Evolutionary conservation across 495 filamentous ascomycete species (phyloP).

Genomic region (Clavariopsis aquatica): DNA sequence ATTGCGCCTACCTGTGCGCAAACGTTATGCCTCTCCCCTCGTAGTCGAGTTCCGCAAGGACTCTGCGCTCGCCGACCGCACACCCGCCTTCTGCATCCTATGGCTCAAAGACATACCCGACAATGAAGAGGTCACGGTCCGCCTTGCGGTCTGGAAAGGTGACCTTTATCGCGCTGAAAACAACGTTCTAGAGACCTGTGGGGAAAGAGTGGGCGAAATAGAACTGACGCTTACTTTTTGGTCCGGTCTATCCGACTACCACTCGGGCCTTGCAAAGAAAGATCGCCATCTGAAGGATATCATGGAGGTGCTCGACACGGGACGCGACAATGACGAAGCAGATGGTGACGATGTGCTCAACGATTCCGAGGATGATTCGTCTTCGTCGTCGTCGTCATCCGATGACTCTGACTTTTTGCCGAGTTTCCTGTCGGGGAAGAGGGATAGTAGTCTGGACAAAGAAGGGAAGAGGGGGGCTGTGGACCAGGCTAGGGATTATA

Average conservation of each 20-base stretch:
- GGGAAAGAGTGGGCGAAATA: conserved; percentile 58
- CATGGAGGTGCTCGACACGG: conserved; percentile 63
- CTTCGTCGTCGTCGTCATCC: conserved; percentile 13
- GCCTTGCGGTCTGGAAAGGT: conserved; percentile 56
- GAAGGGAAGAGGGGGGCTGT: conserved; percentile 47
- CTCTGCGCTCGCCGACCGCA: conserved; percentile 55
- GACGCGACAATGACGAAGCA: conserved; percentile 56
- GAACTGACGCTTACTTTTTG: conserved; percentile 57
- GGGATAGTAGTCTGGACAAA: conserved; percentile 32
- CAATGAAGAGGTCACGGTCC: conserved; percentile 58
- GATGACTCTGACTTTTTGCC: conserved; percentile 22
- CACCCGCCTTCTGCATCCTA: conserved; percentile 61
- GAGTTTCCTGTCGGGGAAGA: conserved; percentile 8
- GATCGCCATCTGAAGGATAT: conserved; percentile 56
- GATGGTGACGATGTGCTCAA: conserved; percentile 40
- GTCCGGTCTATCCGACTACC: conserved; percentile 59
- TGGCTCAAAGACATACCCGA: conserved; percentile 69
- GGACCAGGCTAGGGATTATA: conserved; percentile 48
- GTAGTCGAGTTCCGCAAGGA: conserved; percentile 62
- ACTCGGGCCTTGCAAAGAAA: conserved; percentile 54
- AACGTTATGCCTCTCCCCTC: conserved; percentile 61
- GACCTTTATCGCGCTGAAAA: conserved; percentile 41
- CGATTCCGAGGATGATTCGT: conserved; percentile 21
- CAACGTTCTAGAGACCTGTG: conserved; percentile 39
- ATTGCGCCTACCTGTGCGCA: conserved; percentile 57